Evolutionary conservation across 2,329 filamentous ascomycete genomes (phyloP).

Genomic region (Chaetomiaceae sp.): DNA sequence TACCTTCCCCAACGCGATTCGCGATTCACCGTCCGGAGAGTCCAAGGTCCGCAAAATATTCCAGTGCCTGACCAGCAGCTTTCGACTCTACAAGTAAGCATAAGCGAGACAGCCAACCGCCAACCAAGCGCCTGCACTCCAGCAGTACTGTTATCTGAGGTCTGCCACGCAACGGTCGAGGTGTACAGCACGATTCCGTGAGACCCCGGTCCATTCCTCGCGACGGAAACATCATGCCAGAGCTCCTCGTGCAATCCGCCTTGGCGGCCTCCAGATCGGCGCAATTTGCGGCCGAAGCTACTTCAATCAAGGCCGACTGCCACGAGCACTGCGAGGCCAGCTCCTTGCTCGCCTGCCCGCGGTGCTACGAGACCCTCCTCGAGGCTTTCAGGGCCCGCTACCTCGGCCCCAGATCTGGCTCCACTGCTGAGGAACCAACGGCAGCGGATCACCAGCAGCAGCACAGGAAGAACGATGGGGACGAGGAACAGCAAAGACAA

Average conservation of each 20-base stretch:
- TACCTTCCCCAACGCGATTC: neutral
- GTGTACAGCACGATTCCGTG: too few species aligned
- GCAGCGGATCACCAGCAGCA: neutral
- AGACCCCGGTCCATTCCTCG: neutral
- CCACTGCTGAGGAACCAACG: neutral
- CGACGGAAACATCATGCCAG: slow-evolving; percentile 18
- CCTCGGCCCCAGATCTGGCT: slow-evolving; percentile 22
- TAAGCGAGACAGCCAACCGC: too few species aligned
- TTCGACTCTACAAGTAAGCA: too few species aligned
- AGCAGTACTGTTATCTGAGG: too few species aligned
- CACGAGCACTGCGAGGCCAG: slow-evolving; percentile 31
- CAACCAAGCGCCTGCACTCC: too few species aligned
- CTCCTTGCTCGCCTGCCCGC: slow-evolving; percentile 40
- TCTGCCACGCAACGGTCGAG: too few species aligned
- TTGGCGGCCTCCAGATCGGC: slow-evolving; percentile 17
- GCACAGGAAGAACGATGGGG: neutral
- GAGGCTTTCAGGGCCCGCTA: slow-evolving; percentile 40
- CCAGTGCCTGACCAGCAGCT: too few species aligned
- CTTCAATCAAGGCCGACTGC: slow-evolving; percentile 39
- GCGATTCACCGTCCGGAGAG: too few species aligned
- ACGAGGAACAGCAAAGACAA: slow-evolving; percentile 31
- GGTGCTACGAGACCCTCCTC: slow-evolving; percentile 44
- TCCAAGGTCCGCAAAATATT: too few species aligned
- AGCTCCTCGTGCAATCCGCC: slow-evolving; percentile 21
- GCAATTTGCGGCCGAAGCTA: slow-evolving; percentile 37